Percentiles rank a stretch among this genome's conserved stretches.
Conservation (phyloP, 441 rosid genomes). For the Mallotus repandus region DNA sequence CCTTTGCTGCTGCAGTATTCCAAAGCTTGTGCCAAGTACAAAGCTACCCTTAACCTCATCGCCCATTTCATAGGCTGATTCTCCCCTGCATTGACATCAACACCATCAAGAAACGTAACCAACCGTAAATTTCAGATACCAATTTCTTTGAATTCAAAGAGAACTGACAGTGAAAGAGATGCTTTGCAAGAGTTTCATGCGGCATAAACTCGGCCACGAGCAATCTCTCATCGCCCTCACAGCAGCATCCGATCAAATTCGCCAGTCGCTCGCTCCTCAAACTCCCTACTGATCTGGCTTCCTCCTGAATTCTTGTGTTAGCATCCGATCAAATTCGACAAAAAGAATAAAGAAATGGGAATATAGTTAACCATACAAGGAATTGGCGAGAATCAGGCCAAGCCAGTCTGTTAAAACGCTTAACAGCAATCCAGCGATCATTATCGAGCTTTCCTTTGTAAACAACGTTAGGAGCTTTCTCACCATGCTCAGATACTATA, state of each 20-base stretch:
- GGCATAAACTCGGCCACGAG: conserved; percentile 96
- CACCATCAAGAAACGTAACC: neutral
- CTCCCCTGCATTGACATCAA: conserved; percentile 65
- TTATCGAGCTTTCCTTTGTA: conserved; percentile 72
- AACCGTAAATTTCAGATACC: neutral
- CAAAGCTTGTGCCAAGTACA: conserved; percentile 83
- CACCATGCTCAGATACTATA: conserved; percentile 94
- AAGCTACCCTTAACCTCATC: conserved; percentile 93
- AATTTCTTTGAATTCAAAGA: neutral
- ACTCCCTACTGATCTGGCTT: conserved; percentile 84
- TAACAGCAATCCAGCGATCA: conserved; percentile 72
- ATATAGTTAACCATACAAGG: conserved; percentile 42
- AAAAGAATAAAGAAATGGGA: neutral
- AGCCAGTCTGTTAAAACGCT: conserved; percentile 80
- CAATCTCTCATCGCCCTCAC: conserved; percentile 87
- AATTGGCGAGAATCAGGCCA: conserved; percentile 97
- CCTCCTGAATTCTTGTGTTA: conserved; percentile 50
- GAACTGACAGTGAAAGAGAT: conserved; percentile 81
- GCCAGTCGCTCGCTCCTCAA: conserved; percentile 76
- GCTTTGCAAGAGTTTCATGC: conserved; percentile 82
- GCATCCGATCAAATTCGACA: neutral
- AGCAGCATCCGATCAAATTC: conserved; percentile 86
- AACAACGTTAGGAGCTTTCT: conserved; percentile 92
- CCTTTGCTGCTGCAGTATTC: conserved; percentile 88
- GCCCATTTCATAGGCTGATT: conserved; percentile 96